Percentiles rank a stretch among this genome's conserved stretches.
Evolutionary conservation across 2,329 filamentous ascomycete species (phyloP).

Genomic region (Metarhizium anisopliae): DNA sequence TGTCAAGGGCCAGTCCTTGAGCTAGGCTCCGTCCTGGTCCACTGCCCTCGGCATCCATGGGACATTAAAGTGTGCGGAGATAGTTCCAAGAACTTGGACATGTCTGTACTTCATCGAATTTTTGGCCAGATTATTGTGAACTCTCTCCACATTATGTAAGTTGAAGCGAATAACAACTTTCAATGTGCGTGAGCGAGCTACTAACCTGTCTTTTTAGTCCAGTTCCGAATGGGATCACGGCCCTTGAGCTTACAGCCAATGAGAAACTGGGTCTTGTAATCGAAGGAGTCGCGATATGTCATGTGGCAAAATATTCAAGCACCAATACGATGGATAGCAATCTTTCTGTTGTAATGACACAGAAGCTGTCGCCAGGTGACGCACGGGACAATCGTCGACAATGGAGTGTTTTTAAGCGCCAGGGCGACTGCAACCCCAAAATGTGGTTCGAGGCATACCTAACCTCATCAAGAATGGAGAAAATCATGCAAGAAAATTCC

Average conservation of each 20-base stretch:
- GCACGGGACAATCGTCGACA: not conserved
- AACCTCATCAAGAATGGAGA: slow-evolving; percentile 12
- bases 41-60: slow-evolving; percentile 22
- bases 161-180: not conserved
- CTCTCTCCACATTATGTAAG: slow-evolving; percentile 17
- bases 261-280: slow-evolving; percentile 7
- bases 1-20: slow-evolving; percentile 13
- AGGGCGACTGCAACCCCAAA: not conserved
- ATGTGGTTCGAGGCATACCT: slow-evolving; percentile 21
- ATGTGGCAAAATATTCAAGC: slow-evolving; percentile 14
- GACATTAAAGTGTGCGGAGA: slow-evolving; percentile 19
- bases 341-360: slow-evolving; percentile 16
- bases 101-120: slow-evolving; percentile 8
- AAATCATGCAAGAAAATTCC: slow-evolving; percentile 16
- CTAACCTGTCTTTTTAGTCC: slow-evolving; percentile 7
- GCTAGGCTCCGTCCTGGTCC: slow-evolving; percentile 16
- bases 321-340: slow-evolving; percentile 7
- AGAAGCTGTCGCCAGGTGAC: slow-evolving; percentile 7
- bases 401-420: slow-evolving; percentile 1
- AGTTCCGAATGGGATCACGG: slow-evolving; percentile 8
- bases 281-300: slow-evolving; percentile 11
- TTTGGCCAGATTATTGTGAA: slow-evolving; percentile 14
- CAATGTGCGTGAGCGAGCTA: not conserved
- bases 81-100: slow-evolving; percentile 6
- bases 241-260: slow-evolving; percentile 10